Conservation (phyloP, 805 yeast genomes). For the Hanseniaspora lachancei region DNA sequence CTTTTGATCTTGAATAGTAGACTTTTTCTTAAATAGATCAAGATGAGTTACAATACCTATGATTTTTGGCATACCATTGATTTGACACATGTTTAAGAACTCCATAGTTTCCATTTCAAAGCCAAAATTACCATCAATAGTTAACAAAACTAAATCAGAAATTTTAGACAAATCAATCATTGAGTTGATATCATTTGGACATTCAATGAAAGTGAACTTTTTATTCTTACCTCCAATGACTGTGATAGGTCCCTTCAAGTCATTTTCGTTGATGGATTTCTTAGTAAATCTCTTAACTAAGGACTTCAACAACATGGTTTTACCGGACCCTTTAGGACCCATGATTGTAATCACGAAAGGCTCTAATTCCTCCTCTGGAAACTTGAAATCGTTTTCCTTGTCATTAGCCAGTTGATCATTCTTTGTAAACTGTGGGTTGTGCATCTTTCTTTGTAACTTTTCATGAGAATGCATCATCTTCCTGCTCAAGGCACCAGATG, state of each 20-base stretch:
- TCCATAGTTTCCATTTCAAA: conserved; percentile 99
- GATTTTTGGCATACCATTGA: conserved; percentile 97
- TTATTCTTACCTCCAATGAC: conserved; percentile 92
- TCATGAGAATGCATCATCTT: conserved; percentile 79
- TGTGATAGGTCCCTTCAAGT: conserved; percentile 85
- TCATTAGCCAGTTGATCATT: conserved; percentile 29
- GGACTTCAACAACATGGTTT: conserved; percentile 82
- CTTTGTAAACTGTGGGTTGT: conserved; percentile 95
- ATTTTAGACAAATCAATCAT: conserved; percentile 94
- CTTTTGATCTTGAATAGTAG: conserved; percentile 81
- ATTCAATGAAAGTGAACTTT: conserved; percentile 84
- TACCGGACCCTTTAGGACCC: conserved; percentile 99
- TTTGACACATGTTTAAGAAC: conserved; percentile 86
- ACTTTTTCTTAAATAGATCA: conserved; percentile 79
- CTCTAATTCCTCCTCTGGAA: conserved; percentile 91
- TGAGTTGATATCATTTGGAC: conserved; percentile 76
- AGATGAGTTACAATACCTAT: conserved; percentile 91
- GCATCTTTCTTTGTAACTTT: conserved; percentile 64
- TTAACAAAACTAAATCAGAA: conserved; percentile 76
- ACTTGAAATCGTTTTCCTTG: conserved; percentile 10
- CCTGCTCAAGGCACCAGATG: conserved; percentile 75
- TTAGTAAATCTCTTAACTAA: conserved; percentile 78
- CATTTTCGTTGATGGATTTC: conserved; percentile 56
- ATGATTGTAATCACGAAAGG: conserved; percentile 93
- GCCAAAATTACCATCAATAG: conserved; percentile 95